phyloP scores from a whole-genome alignment of 345 rosid genomes.

The Clarkia xantiana region DNA sequence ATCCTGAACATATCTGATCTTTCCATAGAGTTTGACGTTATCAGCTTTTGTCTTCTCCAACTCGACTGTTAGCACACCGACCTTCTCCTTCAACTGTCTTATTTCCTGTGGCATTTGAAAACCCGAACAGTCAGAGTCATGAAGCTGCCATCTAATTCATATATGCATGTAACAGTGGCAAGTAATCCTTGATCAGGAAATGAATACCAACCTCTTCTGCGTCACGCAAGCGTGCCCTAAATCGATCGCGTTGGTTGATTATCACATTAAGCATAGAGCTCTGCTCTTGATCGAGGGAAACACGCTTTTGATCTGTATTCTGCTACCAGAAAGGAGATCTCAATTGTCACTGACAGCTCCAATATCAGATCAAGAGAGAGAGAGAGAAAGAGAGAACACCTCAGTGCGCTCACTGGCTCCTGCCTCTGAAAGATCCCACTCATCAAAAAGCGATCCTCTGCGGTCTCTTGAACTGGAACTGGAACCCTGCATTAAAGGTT shows the following conservation, averaged over 20 bases:
- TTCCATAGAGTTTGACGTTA: conserved; percentile 89
- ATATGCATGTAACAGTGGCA: conserved; percentile 3
- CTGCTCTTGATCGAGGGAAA: conserved; percentile 77
- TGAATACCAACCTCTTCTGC: conserved; percentile 63
- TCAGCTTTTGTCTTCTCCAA: conserved; percentile 91
- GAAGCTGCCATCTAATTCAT: background rate
- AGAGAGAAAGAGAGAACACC: conserved; percentile 25
- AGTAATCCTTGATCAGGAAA: background rate
- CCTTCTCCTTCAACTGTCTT: conserved; percentile 79
- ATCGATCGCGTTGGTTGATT: conserved; percentile 88
- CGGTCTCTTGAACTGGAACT: conserved; percentile 49
- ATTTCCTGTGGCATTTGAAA: conserved; percentile 38
- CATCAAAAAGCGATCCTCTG: conserved; percentile 57
- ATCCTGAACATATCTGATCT: conserved; percentile 92
- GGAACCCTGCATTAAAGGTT: conserved; percentile 47
- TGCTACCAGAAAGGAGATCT: conserved; percentile 16
- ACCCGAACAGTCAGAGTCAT: background rate
- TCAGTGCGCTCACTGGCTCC: conserved; percentile 55
- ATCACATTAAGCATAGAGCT: conserved; percentile 97
- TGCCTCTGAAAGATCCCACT: conserved; percentile 86
- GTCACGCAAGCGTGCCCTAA: conserved; percentile 71
- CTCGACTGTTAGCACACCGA: conserved; percentile 52
- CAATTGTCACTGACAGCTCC: too few relatives aligned
- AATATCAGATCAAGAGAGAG: background rate
- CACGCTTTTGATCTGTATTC: conserved; percentile 58